A percentile compares a stretch with the other conserved stretches of the same genome.
phyloP scores from a whole-genome alignment of 75 land plant species.

The Selaginella moellendorffii region DNA sequence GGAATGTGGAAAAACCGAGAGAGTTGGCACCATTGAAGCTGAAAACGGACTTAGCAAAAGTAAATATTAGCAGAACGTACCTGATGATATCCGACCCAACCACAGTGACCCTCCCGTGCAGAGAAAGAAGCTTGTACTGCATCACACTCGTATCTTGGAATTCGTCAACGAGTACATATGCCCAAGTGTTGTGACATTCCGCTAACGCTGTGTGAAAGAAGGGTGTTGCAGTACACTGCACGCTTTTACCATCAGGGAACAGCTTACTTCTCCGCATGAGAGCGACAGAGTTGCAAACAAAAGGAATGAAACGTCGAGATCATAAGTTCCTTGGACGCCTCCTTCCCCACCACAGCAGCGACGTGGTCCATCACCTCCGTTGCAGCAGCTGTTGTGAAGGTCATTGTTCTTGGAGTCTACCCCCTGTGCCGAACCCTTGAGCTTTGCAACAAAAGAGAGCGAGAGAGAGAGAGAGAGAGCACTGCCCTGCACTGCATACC shows the following conservation, averaged over 20 bases:
- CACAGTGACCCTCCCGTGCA: constrained; percentile 73
- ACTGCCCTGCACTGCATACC: no score
- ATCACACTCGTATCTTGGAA: constrained; percentile 93
- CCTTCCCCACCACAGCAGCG: constrained; percentile 57
- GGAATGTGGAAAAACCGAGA: constrained; percentile 76
- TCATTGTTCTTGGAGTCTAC: constrained; percentile 67
- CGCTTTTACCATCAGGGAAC: constrained; percentile 46
- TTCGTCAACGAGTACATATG: constrained; percentile 76
- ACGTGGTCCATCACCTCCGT: constrained; percentile 93
- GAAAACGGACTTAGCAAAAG: constrained; percentile 65
- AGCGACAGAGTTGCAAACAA: constrained; percentile 80
- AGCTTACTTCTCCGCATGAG: constrained; percentile 80
- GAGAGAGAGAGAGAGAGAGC: no score
- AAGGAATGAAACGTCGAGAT: constrained; percentile 93
- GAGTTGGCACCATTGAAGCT: constrained; percentile 93
- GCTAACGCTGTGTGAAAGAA: constrained; percentile 27
- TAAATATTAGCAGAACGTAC: constrained; percentile 17
- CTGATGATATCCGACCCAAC: constrained; percentile 98
- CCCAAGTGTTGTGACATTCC: constrained; percentile 66
- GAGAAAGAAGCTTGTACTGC: constrained; percentile 73
- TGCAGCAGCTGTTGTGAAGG: constrained; percentile 94
- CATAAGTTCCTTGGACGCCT: constrained; percentile 54
- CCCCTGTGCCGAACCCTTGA: constrained; percentile 28
- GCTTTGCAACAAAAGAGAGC: background rate
- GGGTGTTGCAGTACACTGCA: background rate